Evolutionary conservation across 768 basidiomycete genomes (phyloP), one percentile per base, ranked within the genome.

Genomic region (Phylloporus arenicola): DNA sequence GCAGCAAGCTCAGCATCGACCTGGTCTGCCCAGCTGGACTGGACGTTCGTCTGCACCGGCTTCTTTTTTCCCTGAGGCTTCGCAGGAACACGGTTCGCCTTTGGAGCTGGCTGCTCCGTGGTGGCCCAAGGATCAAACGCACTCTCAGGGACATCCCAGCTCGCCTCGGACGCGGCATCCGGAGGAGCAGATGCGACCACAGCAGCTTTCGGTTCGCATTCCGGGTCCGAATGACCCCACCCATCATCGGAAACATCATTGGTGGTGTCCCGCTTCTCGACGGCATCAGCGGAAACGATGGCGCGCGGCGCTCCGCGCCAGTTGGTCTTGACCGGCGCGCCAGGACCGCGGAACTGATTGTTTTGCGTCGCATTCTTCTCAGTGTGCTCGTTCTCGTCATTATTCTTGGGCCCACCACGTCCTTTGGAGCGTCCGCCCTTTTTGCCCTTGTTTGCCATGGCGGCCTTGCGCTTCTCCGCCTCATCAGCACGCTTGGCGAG

Each of bases 281-380:
- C 57, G 14, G 50, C 30, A 31, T 57, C 65, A 0, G 59, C 50
- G 14, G 65, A 51, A 3, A 67, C 59, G 24, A 69, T 63, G 13
- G 47, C 50, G 4, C 67, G 61, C 14, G 67, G 63, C 12, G 54
- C 33, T 0, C 65, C 63, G 5, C 63, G 63, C 65, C 65, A 67
- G 33, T 61, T 67, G 1, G 59, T 67, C 55, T 42, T 69, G 43
- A 67, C 61, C 2, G 65, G 61, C 3, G 63, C 67, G 10, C 67
- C 65, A 10, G 63, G 50, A 22, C 67, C 65, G 16, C 63, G 55
- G 55, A 65, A 67, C 6, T 41, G 49, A 20, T 31, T 48, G 51
- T 45, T 50, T 14, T 53, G 58, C 20, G 16, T 19, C 33, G 41
- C 9, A 20, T 43, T 51, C 47, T 1, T 51, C n/a, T 20, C 42